Evolutionary conservation across 257 asterid species (phyloP).

Genomic region (Ilex aquifolium): DNA sequence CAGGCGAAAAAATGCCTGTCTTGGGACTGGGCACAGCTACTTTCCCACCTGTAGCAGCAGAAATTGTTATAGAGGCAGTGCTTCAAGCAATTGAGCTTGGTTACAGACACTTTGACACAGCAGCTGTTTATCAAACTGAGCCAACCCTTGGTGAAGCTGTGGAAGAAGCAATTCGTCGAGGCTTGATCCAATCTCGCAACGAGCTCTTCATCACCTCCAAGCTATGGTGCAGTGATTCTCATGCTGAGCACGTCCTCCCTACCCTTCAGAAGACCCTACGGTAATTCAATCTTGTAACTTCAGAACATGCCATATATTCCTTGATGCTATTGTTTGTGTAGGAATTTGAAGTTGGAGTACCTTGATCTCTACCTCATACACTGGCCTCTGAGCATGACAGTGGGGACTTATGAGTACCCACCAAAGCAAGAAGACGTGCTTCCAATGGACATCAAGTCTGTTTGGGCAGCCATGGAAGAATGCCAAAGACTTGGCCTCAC

Average conservation of each 20-base stretch:
- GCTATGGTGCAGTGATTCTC: slow-evolving; percentile 66
- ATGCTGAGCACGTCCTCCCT: slow-evolving; percentile 36
- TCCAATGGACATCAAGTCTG: slow-evolving; percentile 20
- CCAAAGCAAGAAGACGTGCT: slow-evolving; percentile 28
- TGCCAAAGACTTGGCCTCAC: slow-evolving; percentile 34
- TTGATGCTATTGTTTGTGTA: slow-evolving; percentile 3
- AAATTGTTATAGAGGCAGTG: slow-evolving; percentile 33
- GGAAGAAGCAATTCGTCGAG: slow-evolving; percentile 33
- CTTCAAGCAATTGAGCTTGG: slow-evolving; percentile 50
- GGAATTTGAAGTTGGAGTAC: slow-evolving; percentile 27
- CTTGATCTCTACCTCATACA: slow-evolving; percentile 42
- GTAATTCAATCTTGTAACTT: slow-evolving; percentile 2
- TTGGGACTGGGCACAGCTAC: slow-evolving; percentile 56
- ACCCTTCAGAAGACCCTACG: slow-evolving; percentile 34
- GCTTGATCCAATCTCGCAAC: slow-evolving; percentile 34
- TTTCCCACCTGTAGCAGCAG: slow-evolving; percentile 43
- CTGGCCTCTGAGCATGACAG: slow-evolving; percentile 38
- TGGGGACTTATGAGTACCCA: slow-evolving; percentile 27
- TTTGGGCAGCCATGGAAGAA: slow-evolving; percentile 15
- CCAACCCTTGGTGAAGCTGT: slow-evolving; percentile 54
- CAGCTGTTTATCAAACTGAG: slow-evolving; percentile 44
- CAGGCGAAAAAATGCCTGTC: slow-evolving; percentile 38
- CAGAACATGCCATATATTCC: no score
- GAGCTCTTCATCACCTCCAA: slow-evolving; percentile 56
- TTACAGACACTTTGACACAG: slow-evolving; percentile 66